Evolutionary conservation across 2,329 filamentous ascomycete genomes (phyloP), one percentile per base, ranked within the genome.

Genomic region (Elsinoe necatrix): DNA sequence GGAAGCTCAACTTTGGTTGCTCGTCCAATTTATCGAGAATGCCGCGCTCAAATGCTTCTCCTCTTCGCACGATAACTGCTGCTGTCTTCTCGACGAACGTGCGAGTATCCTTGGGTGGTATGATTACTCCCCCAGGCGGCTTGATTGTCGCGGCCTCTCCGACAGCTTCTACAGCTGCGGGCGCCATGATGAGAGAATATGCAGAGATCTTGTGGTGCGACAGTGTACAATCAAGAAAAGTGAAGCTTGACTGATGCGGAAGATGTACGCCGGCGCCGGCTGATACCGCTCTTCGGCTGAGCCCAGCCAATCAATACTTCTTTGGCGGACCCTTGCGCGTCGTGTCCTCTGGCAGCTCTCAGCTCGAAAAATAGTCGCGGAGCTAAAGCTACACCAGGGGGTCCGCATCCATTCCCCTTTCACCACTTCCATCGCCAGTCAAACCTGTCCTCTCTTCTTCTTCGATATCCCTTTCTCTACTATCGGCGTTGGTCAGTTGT

Each of bases 1-100:
- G 75, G 71, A 97, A 98, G 65, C 86, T 89, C 71, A 97, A 93
- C 68, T 95, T 95, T n/a, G 88, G 82, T 66, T 95, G 93, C 63
- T 79, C 79, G 64, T 82, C 81, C 69, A 95, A 86, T 72, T 93
- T 95, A 63, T 91, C 84, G 66, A 88, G 85, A 63, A 98, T 86
- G 63, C 86, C 84, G 65, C 91, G 86, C 73, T 95, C 87, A 67
- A 95, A 90, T 6, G 82, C 69, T 11, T 73, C 66, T 34, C 81
- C 81, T 65, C 82, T 82, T 63, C 83, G 80, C 58, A 85, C 84
- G 58, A 96, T 88, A 69, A 95, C 97, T 47, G 90, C 90, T 55
- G 93, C 92, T 11, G 92, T 95, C 75, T 95, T 97, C 72, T 96
- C 91, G 67, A 98, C 84, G 63, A 92, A 81, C 18, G 78, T 77